Percentiles rank a stretch among this genome's conserved stretches.
Conservation (phyloP, 176 grass and related monocot genomes). For the Poa annua region DNA sequence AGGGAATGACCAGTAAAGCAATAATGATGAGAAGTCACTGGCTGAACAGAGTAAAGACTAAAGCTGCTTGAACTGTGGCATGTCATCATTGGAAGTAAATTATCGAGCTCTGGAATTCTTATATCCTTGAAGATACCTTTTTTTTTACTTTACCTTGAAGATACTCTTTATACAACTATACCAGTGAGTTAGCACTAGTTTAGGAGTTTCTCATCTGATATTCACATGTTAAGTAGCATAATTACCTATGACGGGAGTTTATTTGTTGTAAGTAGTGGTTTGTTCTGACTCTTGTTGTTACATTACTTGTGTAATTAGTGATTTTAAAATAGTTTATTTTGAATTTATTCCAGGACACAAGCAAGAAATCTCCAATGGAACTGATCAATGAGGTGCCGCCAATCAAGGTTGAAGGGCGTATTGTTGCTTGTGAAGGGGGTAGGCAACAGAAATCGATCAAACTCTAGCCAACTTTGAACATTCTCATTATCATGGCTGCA, state of each 20-base stretch:
- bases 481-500: background rate
- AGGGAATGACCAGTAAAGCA: background rate
- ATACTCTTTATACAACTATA: background rate
- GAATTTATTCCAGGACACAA: conserved; percentile 64
- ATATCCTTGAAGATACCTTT: background rate
- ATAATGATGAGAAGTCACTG: background rate
- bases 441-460: conserved; percentile 13
- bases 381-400: conserved; percentile 83
- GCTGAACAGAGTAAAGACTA: conserved; percentile 15
- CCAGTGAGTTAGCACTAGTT: conserved; percentile 18
- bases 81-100: background rate
- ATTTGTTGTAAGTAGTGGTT: background rate
- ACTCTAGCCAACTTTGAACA: conserved; percentile 1
- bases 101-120: background rate
- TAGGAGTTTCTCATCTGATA: conserved; percentile 12
- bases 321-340: conserved; percentile 21
- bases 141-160: too few species aligned
- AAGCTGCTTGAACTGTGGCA: conserved; percentile 8
- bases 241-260: background rate
- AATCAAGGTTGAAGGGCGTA: conserved; percentile 83
- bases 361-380: conserved; percentile 99
- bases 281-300: background rate
- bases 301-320: background rate
- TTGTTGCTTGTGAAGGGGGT: conserved; percentile 94
- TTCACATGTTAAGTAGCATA: background rate